Evolutionary conservation across 768 basidiomycete species (phyloP), one percentile per base, ranked within the genome.

Genomic region (Leccinum imitatum): DNA sequence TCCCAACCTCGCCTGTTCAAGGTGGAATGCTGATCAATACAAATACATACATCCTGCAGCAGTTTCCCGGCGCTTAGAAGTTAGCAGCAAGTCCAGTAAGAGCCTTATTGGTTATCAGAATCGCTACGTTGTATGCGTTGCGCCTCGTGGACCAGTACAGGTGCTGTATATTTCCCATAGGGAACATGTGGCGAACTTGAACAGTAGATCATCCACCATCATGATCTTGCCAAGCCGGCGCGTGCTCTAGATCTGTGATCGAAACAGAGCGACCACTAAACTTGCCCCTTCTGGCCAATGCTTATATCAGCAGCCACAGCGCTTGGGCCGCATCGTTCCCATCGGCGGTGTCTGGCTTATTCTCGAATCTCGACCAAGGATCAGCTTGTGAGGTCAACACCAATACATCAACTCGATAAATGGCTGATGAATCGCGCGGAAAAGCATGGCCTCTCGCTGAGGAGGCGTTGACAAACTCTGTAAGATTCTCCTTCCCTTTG

Each of bases 381-480:
- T 92, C 90, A 79, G 75, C 78, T 75, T 76, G 90, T 92, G 90
- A 91, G 90, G 90, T 92, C 90, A 78, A 65, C 65, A 30, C 58
- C 56, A 65, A 33, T 11, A 50, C 50, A 53, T 35, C 25, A 57
- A 21, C 53, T 56, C n/a, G 37, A 52, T 15, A 71, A 73, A 91
- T 89, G 86, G 80, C 85, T 54, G 87, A 91, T 54, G 87, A 91
- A 65, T 75, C 78, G 51, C 84, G 82, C 71, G 81, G 84, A 67
- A 94, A 93, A 79, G 93, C 93, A 58, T 96, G 89, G 87, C 95
- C 95, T 53, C 79, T 91, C 47, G 92, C 97, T 59, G 83, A 89
- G 61, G 88, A 93, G 25, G 78, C 84, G 51, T 82, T 99, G 69
- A 97, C 95, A 70, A 95, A 98, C 82, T 85, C 90, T 65, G 95